Evolutionary conservation across 371 early-diverging fungal genomes (phyloP).

Genomic region (Thermomucor indicae-seudaticae): DNA sequence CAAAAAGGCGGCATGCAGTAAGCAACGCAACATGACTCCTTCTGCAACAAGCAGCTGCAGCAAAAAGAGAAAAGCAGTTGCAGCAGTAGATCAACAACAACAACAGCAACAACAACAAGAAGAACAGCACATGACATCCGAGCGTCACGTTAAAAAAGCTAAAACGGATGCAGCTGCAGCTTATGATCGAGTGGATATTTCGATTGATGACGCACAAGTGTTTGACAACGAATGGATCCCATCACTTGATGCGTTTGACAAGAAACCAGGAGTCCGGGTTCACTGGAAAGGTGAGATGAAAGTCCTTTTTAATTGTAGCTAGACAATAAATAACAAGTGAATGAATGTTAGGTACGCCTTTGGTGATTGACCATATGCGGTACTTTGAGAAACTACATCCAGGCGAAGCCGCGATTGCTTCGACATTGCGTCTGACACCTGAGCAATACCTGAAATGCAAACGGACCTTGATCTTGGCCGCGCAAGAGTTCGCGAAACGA

Average conservation of each 20-base stretch:
- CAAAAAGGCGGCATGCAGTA: not conserved
- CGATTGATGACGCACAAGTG: constrained; percentile 10
- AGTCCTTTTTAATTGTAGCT: too few relatives aligned
- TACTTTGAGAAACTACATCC: constrained; percentile 50
- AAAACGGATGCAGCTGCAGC: constrained; percentile 13
- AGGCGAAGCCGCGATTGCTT: constrained; percentile 60
- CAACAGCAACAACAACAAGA: constrained; percentile 3
- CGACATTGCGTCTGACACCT: constrained; percentile 65
- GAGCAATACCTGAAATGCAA: constrained; percentile 62
- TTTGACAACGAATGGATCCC: constrained; percentile 25
- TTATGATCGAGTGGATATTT: constrained; percentile 17
- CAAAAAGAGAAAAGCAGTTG: not conserved
- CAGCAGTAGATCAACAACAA: not conserved
- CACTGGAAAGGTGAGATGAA: constrained; percentile 20
- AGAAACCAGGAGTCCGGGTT: constrained; percentile 16
- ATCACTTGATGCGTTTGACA: constrained; percentile 10
- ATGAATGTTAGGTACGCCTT: constrained; percentile 3
- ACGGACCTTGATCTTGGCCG: constrained; percentile 33
- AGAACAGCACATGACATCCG: too few relatives aligned
- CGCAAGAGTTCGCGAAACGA: constrained; percentile 21
- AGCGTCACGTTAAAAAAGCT: constrained; percentile 13
- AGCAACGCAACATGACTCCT: not conserved
- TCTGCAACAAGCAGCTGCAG: not conserved
- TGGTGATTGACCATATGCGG: constrained; percentile 43
- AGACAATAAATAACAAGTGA: too few relatives aligned